A percentile compares a stretch with the other conserved stretches of the same genome.
phyloP scores from a whole-genome alignment of 169 alveolate species.

The Gregarina niphandrodes region DNA sequence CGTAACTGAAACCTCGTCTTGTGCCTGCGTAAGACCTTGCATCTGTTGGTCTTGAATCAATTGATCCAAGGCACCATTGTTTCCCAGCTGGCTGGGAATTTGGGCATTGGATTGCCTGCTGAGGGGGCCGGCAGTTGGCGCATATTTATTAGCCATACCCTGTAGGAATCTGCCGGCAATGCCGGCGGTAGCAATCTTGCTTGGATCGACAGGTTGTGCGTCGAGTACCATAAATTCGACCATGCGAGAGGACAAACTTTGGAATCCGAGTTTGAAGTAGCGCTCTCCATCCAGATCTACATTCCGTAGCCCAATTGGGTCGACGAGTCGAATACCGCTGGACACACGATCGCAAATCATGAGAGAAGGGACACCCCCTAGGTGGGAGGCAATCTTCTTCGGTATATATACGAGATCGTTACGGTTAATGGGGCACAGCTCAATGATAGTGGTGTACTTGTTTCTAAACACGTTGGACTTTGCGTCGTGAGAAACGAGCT shows the following conservation, averaged over 20 bases:
- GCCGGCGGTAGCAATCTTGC: no score
- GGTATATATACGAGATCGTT: constrained; percentile 83
- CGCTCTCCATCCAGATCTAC: constrained; percentile 42
- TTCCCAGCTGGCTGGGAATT: constrained; percentile 6
- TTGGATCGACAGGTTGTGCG: no score
- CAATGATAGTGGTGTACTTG: constrained; percentile 68
- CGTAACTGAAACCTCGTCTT: background rate
- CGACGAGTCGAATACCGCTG: constrained; percentile 37
- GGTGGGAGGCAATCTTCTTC: constrained; percentile 38
- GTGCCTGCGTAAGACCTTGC: background rate
- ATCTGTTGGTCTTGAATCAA: background rate
- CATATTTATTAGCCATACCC: no score
- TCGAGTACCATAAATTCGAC: constrained; percentile 9
- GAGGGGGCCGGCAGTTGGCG: no score
- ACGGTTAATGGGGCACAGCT: constrained; percentile 79
- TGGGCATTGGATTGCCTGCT: constrained; percentile 8
- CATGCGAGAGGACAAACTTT: constrained; percentile 2
- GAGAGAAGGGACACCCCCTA: constrained; percentile 68
- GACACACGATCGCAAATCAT: constrained; percentile 40
- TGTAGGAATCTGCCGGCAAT: no score
- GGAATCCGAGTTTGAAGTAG: constrained; percentile 27
- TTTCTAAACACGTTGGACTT: constrained; percentile 42
- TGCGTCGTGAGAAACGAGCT: constrained; percentile 43
- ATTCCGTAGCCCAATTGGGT: constrained; percentile 41
- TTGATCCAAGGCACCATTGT: background rate